Conservation (phyloP, 1,284 basidiomycete species). For the Sphagnurus paluster region DNA sequence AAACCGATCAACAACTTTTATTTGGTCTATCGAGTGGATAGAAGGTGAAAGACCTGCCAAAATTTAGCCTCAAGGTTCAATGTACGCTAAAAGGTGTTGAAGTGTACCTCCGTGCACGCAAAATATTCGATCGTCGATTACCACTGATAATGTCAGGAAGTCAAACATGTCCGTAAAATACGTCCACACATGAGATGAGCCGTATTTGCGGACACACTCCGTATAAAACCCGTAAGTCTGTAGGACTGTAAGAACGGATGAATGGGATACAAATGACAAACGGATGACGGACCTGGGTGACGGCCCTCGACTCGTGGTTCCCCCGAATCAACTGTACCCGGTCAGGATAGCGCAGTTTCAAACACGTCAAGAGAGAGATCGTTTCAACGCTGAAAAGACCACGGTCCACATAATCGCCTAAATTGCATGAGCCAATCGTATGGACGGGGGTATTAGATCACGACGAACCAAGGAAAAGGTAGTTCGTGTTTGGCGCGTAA, state of each 20-base stretch:
- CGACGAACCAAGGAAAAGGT: slow-evolving; percentile 88
- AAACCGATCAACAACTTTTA: slow-evolving; percentile 98
- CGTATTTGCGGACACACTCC: slow-evolving; percentile 98
- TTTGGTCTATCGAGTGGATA: slow-evolving; percentile 99
- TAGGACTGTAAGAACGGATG: slow-evolving; percentile 23
- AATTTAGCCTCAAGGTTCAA: slow-evolving; percentile 14
- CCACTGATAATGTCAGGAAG: slow-evolving; percentile 95
- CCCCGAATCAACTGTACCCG: slow-evolving; percentile 96
- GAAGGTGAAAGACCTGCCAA: slow-evolving; percentile 87
- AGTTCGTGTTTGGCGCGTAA: slow-evolving; percentile 95
- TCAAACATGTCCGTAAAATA: slow-evolving; percentile 99
- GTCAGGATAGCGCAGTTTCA: slow-evolving; percentile 97
- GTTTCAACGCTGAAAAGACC: slow-evolving; percentile 98
- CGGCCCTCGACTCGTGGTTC: slow-evolving; percentile 97
- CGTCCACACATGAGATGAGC: slow-evolving; percentile 95
- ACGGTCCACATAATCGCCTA: slow-evolving; percentile 98
- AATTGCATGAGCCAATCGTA: slow-evolving; percentile 15
- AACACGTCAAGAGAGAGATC: slow-evolving; percentile 94
- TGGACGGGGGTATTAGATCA: slow-evolving; percentile 8
- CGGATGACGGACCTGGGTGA: slow-evolving; percentile 79
- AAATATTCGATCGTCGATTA: slow-evolving; percentile 99
- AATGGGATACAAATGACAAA: slow-evolving; percentile 16
- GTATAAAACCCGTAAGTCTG: slow-evolving; percentile 99
- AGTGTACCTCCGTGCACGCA: slow-evolving; percentile 93
- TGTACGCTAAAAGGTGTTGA: slow-evolving; percentile 14